phyloP scores from a whole-genome alignment of 2,329 filamentous ascomycete species.

The Phoma sp. region DNA sequence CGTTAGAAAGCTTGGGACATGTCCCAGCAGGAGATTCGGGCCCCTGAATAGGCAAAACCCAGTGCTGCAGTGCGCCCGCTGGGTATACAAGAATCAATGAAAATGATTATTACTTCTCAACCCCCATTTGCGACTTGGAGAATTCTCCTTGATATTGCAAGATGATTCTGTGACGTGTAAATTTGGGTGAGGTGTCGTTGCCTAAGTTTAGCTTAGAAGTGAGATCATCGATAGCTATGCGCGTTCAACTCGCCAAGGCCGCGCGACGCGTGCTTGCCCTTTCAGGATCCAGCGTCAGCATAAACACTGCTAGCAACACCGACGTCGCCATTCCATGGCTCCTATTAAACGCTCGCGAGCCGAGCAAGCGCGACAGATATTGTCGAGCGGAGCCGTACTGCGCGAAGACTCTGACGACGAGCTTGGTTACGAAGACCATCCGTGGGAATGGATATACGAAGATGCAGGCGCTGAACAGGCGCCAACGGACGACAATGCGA shows the following conservation, averaged over 20 bases:
- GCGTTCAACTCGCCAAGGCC: constrained; percentile 37
- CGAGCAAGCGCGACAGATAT: constrained; percentile 56
- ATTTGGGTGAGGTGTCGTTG: background rate
- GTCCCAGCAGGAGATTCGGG: constrained; percentile 2
- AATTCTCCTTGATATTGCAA: background rate
- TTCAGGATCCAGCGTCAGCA: constrained; percentile 33
- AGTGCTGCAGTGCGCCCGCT: constrained; percentile 39
- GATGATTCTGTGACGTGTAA: background rate
- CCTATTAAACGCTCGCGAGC: constrained; percentile 49
- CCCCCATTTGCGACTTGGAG: background rate
- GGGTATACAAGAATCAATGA: constrained; percentile 31
- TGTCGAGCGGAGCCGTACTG: constrained; percentile 66
- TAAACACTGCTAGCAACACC: constrained; percentile 18
- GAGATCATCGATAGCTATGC: constrained; percentile 28
- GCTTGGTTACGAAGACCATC: constrained; percentile 61
- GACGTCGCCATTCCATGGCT: constrained; percentile 43
- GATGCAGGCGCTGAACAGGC: constrained; percentile 27
- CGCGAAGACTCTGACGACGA: constrained; percentile 90
- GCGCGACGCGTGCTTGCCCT: constrained; percentile 35
- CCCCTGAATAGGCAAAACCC: constrained; percentile 19
- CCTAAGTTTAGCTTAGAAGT: constrained; percentile 5
- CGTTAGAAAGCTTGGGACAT: constrained; percentile 19
- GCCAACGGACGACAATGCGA: constrained; percentile 29
- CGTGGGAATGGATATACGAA: constrained; percentile 64
- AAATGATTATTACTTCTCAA: constrained; percentile 17